Base-by-base conservation (phyloP, 2,329 filamentous ascomycete genomes). In the Ceratocystis huliohia region DNA sequence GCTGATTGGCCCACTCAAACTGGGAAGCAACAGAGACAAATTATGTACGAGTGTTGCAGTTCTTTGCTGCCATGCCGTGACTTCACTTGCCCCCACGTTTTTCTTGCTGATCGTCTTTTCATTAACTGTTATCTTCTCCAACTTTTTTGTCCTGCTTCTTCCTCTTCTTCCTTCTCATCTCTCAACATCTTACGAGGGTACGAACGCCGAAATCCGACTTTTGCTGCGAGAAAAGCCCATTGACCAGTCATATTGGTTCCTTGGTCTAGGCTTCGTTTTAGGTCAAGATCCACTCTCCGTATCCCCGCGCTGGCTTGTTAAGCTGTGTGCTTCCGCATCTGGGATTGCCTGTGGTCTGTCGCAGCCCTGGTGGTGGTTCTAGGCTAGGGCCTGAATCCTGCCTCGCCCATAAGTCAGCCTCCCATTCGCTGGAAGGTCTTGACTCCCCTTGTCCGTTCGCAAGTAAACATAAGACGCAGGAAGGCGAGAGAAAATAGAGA, bases 131-230 rank as follows among this genome's bases (percentile, higher is more conserved):
- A 50, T 25, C 44, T 63, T 63, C 22, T 63, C 41, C 61, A 63
- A 63, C 44, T 50, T 44, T 20, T 13, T 41, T 5, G 37, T 41
- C 37, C 37, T 25, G 22, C 22, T 25, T 25, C 22, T 41, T 41
- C 37, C 13, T 37, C 33, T 10, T 15, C 37, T 15, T 41, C 37
- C 37, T 41, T 41, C 37, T 41, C 37, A 10, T 41, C 37, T 41
- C 37, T 15, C 37, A 41, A 15, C 37, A 41, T 15, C 37, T 41
- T 41, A 57, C 7, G 22, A 30, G n/a, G 10, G 56, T 30, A 59
- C n/a, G 28, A 59, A 59, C 56, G 37, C 56, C 56, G 25, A 59
- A 59, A 59, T 17, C 56, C 56, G 56, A 59, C 28, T 20, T 59
- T 59, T 37, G 8, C 28, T 59, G 56, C 56, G 56, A 59, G 30